Conservation (phyloP, 495 filamentous ascomycete species). For the Aspergillus asperescens region DNA sequence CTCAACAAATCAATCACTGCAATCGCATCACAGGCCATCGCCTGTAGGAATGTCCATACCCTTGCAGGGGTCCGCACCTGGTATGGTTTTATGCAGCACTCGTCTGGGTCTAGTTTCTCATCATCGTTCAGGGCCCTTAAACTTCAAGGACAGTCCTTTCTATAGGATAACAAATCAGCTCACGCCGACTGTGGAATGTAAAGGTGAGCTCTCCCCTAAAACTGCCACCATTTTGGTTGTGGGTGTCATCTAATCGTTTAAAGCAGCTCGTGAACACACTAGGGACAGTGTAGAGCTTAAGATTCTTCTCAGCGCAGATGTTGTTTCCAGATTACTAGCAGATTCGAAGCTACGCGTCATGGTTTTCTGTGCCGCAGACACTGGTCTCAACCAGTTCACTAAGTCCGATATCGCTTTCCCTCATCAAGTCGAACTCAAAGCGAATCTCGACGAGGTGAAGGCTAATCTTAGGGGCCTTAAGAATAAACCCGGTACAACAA, state of each 20-base stretch:
- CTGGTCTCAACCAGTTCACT: slow-evolving; percentile 49
- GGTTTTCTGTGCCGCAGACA: slow-evolving; percentile 70
- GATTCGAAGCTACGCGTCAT: slow-evolving; percentile 61
- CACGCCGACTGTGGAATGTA: slow-evolving; percentile 57
- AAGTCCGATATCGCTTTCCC: slow-evolving; percentile 79
- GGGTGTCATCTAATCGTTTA: slow-evolving; percentile 7
- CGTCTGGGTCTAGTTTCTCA: slow-evolving; percentile 15
- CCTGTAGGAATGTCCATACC: slow-evolving; percentile 27
- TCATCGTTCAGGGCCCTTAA: slow-evolving; percentile 28
- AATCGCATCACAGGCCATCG: slow-evolving; percentile 28
- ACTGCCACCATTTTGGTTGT: neutral
- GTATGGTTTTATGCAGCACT: slow-evolving; percentile 14
- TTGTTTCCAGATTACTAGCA: slow-evolving; percentile 43
- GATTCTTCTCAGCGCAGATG: slow-evolving; percentile 47
- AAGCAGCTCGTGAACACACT: slow-evolving; percentile 49
- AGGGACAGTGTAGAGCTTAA: slow-evolving; percentile 48
- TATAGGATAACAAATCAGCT: slow-evolving; percentile 59
- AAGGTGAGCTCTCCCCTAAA: slow-evolving; percentile 48
- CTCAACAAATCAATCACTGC: slow-evolving; percentile 19
- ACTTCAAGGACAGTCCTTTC: slow-evolving; percentile 76
- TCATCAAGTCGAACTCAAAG: slow-evolving; percentile 83
- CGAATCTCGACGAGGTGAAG: slow-evolving; percentile 82
- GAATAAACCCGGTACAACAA: slow-evolving; percentile 89
- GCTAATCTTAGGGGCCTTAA: slow-evolving; percentile 88
- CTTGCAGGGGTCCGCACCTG: slow-evolving; percentile 31